phyloP scores from a whole-genome alignment of 2,329 filamentous ascomycete species.

The Mycosphaerella sp. region DNA sequence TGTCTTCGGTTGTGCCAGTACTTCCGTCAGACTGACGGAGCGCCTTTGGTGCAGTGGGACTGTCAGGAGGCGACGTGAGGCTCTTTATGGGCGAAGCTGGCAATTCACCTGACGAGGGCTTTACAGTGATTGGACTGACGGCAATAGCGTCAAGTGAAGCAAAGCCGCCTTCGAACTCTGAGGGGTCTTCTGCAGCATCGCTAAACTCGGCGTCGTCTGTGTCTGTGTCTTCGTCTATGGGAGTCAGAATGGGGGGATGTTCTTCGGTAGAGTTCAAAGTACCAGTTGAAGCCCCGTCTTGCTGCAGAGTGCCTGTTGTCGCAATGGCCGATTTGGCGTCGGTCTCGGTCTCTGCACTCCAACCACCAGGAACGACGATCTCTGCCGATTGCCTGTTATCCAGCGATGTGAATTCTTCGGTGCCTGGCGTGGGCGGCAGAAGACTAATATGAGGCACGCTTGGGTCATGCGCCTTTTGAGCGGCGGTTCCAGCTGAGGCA shows the following conservation, averaged over 20 bases:
- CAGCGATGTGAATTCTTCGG: constrained; percentile 25
- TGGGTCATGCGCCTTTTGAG: constrained; percentile 11
- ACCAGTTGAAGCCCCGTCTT: constrained; percentile 1
- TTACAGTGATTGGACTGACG: constrained; percentile 46
- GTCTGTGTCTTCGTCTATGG: constrained; percentile 27
- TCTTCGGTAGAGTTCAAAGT: constrained; percentile 13
- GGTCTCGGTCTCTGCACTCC: constrained; percentile 18
- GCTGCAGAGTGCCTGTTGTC: constrained; percentile 2
- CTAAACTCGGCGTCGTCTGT: constrained; percentile 59
- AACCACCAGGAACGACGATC: constrained; percentile 27
- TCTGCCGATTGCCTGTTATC: constrained; percentile 20
- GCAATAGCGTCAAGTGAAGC: constrained; percentile 67
- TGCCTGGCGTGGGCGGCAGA: constrained; percentile 33
- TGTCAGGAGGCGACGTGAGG: constrained; percentile 23
- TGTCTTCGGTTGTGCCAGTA: neutral
- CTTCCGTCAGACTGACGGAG: constrained; percentile 7
- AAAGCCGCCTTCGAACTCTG: constrained; percentile 61
- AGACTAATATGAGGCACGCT: constrained; percentile 31
- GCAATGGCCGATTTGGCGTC: constrained; percentile 10
- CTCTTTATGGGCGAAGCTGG: constrained; percentile 1
- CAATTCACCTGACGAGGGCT: constrained; percentile 7
- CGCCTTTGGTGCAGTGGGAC: constrained; percentile 20
- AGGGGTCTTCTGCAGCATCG: constrained; percentile 68
- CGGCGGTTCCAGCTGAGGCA: constrained; percentile 11
- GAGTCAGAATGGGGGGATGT: constrained; percentile 14